Evolutionary conservation across 192 early-diverging fungal genomes (phyloP), one percentile per base, ranked within the genome.

Genomic region (Linnemannia zychae): DNA sequence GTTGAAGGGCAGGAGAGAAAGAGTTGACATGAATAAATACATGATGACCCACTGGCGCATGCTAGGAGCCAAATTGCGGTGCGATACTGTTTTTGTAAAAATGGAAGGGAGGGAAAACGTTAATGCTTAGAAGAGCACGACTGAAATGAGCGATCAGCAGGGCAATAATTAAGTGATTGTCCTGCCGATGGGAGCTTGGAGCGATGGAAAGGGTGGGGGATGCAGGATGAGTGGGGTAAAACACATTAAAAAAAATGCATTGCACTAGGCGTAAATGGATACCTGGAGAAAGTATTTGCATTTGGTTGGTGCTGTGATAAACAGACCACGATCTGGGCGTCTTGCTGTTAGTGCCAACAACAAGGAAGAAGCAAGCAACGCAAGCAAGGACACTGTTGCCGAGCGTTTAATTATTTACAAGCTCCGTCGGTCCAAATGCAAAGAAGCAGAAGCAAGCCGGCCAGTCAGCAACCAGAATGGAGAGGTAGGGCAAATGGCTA

Each of bases 401-500:
- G 31, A 22, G 20, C 38, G 37, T 69, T 40, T 69, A 38, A 40
- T 12, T 5, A 24, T 36, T 38, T 36, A n/a, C 6, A 36, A 38
- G 37, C 36, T 38, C 33, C 33, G 67, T 69, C 67, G 67, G 67
- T 69, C 67, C 36, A 36, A 69, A 36, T 36, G 67, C 67, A 69
- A 20, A 69, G 67, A 40, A 40, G 33, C 36, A 40, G 4, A 67
- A 12, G 36, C 18, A 18, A 57, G 57, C 17, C 11, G 13, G 67
- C 16, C 67, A 36, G 38, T 17, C 38, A 40, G 20, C 31, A 36
- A 33, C 22, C 33, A 67, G 34, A n/a, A 44, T 9, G 9, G 40
- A 44, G n/a, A 12, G 7, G 53, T 24, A 60, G 53, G 57, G 57
- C 7, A 12, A 17, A 49, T 15, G 17, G 48, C 24, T 12, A 63